Percentiles rank a stretch among this genome's conserved stretches.
phyloP scores from a whole-genome alignment of 495 filamentous ascomycete species.

The Amniculicola lignicola region DNA sequence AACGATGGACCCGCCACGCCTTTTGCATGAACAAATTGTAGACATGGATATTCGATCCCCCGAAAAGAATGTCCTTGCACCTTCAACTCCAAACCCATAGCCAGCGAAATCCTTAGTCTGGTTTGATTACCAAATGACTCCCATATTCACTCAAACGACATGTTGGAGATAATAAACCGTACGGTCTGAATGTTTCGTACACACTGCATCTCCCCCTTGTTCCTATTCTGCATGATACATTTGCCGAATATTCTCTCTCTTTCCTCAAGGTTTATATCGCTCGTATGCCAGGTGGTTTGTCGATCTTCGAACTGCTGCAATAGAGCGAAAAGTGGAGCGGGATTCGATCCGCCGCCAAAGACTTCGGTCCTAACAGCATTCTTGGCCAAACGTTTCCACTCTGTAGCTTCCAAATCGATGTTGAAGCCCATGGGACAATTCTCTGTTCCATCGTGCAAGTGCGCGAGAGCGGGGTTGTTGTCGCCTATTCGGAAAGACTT shows the following conservation, averaged over 20 bases:
- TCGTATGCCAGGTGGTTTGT: conserved; percentile 27
- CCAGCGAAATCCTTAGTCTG: too few species aligned
- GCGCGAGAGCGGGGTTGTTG: conserved; percentile 22
- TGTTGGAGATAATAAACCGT: conserved; percentile 27
- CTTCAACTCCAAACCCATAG: too few species aligned
- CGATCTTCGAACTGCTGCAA: conserved; percentile 34
- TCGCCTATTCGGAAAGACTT: conserved; percentile 41
- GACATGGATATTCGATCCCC: too few species aligned
- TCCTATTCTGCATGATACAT: not conserved
- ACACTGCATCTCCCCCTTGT: conserved; percentile 32
- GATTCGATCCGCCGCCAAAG: conserved; percentile 25
- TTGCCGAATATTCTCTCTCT: conserved; percentile 21
- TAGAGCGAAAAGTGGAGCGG: conserved; percentile 21
- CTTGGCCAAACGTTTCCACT: conserved; percentile 40
- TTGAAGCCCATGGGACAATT: conserved; percentile 40
- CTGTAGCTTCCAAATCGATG: conserved; percentile 34
- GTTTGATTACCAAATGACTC: too few species aligned
- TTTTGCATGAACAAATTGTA: too few species aligned
- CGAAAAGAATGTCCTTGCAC: too few species aligned
- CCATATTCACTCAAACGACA: conserved; percentile 27
- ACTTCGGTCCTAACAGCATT: conserved; percentile 40
- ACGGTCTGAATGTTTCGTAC: conserved; percentile 28
- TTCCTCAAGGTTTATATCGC: conserved; percentile 1
- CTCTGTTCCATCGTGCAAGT: conserved; percentile 36
- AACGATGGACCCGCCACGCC: too few species aligned